phyloP scores from a whole-genome alignment of 2,329 filamentous ascomycete species.

The Drechslerella stenobrocha region DNA sequence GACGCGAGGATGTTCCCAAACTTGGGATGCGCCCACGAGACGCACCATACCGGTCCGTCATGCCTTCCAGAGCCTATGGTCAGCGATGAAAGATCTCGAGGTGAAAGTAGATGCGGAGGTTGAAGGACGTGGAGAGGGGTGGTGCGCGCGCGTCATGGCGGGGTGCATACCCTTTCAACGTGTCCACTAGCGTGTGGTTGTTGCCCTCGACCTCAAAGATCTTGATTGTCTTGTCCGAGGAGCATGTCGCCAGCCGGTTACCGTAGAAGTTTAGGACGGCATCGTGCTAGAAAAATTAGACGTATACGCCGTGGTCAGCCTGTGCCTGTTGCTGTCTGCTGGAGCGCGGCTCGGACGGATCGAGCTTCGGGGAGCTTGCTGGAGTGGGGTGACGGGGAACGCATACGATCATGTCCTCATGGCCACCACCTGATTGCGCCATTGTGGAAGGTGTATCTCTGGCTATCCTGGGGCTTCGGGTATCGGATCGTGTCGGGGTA shows the following conservation, averaged over 20 bases:
- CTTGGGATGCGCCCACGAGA: constrained; percentile 97
- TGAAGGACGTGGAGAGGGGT: neutral
- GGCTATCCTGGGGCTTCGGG: constrained; percentile 13
- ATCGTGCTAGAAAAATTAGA: constrained; percentile 89
- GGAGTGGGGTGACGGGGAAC: neutral
- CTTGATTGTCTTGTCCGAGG: constrained; percentile 97
- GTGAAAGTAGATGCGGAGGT: too few relatives aligned
- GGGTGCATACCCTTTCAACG: constrained; percentile 79
- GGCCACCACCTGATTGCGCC: constrained; percentile 45
- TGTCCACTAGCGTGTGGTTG: constrained; percentile 84
- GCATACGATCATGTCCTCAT: constrained; percentile 48
- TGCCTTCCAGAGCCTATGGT: constrained; percentile 63
- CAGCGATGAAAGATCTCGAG: too few relatives aligned
- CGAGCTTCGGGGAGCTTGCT: neutral
- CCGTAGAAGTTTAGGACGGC: constrained; percentile 98
- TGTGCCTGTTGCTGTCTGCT: neutral
- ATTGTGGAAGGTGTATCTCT: constrained; percentile 32
- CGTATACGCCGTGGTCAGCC: too few relatives aligned
- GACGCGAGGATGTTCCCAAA: constrained; percentile 97
- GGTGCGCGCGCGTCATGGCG: neutral
- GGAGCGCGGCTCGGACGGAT: neutral
- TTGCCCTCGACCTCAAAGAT: constrained; percentile 98
- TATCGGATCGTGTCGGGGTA: constrained; percentile 9
- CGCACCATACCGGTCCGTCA: constrained; percentile 96
- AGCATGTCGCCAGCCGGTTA: constrained; percentile 91